These are phyloP conservation scores for Cutaneotrichosporon mucoides DNA, from an alignment of 1,284 basidiomycete species.

Conservation along the genomic window DNA sequence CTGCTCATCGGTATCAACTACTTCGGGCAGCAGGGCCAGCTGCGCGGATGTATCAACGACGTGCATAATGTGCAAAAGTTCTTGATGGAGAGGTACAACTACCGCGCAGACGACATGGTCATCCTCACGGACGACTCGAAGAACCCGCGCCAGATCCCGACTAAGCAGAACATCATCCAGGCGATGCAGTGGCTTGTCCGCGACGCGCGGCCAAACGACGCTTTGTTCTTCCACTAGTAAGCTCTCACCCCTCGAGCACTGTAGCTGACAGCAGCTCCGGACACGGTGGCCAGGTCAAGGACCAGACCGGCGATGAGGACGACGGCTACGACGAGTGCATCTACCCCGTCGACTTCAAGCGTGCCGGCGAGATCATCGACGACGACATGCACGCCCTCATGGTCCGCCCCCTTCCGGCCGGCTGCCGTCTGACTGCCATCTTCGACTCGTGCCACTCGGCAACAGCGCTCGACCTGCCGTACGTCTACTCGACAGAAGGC, in stretches of 20 bases:
- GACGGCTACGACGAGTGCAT: conserved; percentile 66
- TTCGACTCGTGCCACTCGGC: conserved; percentile 62
- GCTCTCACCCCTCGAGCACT: conserved; percentile 25
- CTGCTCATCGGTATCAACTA: conserved; percentile 63
- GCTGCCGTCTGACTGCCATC: conserved; percentile 81
- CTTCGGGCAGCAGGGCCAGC: conserved; percentile 58
- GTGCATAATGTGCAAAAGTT: conserved; percentile 71
- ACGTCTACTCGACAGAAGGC: conserved; percentile 79
- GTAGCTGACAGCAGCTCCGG: conserved; percentile 52
- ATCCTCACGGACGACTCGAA: conserved; percentile 68
- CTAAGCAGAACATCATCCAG: conserved; percentile 72
- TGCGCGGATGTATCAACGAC: conserved; percentile 85
- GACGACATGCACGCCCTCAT: conserved; percentile 64
- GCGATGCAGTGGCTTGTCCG: conserved; percentile 89
- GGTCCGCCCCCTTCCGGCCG: conserved; percentile 62
- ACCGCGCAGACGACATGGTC: conserved; percentile 78
- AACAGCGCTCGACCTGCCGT: conserved; percentile 52
- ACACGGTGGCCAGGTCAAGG: conserved; percentile 74
- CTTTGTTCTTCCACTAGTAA: conserved; percentile 86
- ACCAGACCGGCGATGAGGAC: conserved; percentile 61
- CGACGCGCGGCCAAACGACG: conserved; percentile 73
- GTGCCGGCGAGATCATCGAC: conserved; percentile 70
- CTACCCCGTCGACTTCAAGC: conserved; percentile 74
- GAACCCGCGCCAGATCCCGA: conserved; percentile 65
- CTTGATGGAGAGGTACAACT: conserved; percentile 66